These are phyloP conservation scores for Tetrapisispora namnaoensis DNA, from an alignment of 805 yeast species.

Conservation along the genomic window DNA sequence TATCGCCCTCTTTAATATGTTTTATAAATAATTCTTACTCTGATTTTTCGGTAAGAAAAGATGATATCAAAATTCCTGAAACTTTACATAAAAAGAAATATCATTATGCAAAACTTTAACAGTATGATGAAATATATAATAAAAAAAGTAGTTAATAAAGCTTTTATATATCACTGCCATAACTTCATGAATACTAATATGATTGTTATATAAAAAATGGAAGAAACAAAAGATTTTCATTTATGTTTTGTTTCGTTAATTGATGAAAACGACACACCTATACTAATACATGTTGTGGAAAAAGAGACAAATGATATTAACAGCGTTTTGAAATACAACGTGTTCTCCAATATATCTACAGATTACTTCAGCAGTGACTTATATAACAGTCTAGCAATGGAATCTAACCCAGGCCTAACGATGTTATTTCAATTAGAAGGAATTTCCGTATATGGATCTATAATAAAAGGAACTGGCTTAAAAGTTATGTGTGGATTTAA, in stretches of 20 bases:
- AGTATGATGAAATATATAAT: too few species aligned
- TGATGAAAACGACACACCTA: slow-evolving; percentile 18
- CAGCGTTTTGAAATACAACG: slow-evolving; percentile 21
- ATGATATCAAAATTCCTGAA: not conserved
- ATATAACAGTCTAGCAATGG: slow-evolving; percentile 9
- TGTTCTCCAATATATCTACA: slow-evolving; percentile 25
- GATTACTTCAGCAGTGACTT: slow-evolving; percentile 26
- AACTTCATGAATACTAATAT: too few species aligned
- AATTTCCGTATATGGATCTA: slow-evolving; percentile 22
- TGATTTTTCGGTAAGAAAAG: too few species aligned
- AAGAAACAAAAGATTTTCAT: not conserved
- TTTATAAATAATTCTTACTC: too few species aligned
- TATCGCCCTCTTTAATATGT: too few species aligned
- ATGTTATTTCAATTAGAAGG: slow-evolving; percentile 24
- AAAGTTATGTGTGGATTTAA: slow-evolving; percentile 25
- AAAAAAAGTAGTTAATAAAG: too few species aligned
- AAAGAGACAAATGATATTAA: slow-evolving; percentile 13
- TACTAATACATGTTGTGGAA: slow-evolving; percentile 18
- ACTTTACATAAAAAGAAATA: too few species aligned
- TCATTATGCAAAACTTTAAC: too few species aligned
- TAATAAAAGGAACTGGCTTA: slow-evolving; percentile 22
- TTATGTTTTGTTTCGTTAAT: slow-evolving; percentile 22
- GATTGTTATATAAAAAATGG: too few species aligned
- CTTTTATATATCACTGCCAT: too few species aligned
- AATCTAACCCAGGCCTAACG: slow-evolving; percentile 12